Conservation (phyloP, 1,284 basidiomycete species). For the Naganishia sp. region DNA sequence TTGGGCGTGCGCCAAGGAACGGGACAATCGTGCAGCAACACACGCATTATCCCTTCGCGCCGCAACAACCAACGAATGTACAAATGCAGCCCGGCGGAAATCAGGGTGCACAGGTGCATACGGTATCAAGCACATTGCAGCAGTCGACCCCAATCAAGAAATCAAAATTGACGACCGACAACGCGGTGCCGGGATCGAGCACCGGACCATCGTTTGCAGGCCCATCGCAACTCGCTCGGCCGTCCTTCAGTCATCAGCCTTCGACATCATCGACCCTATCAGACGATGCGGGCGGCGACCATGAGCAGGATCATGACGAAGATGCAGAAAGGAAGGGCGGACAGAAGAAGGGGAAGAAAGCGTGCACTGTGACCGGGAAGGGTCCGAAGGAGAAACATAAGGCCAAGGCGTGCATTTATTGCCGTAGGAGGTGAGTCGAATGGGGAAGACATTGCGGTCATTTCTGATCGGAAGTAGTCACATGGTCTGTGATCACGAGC, state of each 20-base stretch:
- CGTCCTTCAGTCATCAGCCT: conserved; percentile 9
- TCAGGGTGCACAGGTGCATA: background rate
- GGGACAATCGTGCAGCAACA: conserved; percentile 24
- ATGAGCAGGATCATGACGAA: conserved; percentile 4
- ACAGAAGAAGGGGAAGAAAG: conserved; percentile 59
- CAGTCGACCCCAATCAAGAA: background rate
- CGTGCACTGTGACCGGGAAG: conserved; percentile 60
- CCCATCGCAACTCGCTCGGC: background rate
- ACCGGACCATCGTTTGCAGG: too few relatives aligned
- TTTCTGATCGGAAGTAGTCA: conserved; percentile 40
- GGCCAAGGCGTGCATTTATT: conserved; percentile 90
- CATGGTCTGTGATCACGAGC: conserved; percentile 80
- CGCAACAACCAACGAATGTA: conserved; percentile 6
- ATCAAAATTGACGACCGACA: conserved; percentile 4
- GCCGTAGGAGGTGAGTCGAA: conserved; percentile 66
- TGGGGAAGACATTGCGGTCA: conserved; percentile 15
- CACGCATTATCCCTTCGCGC: conserved; percentile 23
- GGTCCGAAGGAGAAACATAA: conserved; percentile 56
- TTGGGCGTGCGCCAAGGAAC: conserved; percentile 18
- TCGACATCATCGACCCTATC: conserved; percentile 17
- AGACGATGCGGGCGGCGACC: conserved; percentile 3
- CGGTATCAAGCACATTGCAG: background rate
- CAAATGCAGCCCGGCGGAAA: background rate
- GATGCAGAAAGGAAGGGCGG: conserved; percentile 27
- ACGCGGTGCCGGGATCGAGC: background rate